phyloP scores from a whole-genome alignment of 495 filamentous ascomycete genomes.

The Evansstolkia leycettana region DNA sequence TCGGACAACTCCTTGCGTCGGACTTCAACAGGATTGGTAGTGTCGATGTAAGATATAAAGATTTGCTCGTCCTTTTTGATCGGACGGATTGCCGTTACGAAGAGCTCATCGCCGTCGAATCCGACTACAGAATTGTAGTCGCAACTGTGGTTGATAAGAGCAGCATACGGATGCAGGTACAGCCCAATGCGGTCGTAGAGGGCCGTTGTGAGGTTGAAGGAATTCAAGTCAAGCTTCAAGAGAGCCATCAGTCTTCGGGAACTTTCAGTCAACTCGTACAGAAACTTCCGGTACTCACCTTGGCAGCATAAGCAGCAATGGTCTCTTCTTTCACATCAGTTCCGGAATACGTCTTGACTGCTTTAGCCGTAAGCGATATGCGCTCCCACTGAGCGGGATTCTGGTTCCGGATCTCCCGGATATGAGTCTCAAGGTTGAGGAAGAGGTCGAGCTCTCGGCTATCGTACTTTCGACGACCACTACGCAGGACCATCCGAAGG shows the following conservation, averaged over 20 bases:
- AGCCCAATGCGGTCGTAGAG: constrained; percentile 49
- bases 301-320: constrained; percentile 29
- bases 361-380: constrained; percentile 40
- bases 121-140: constrained; percentile 52
- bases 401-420: constrained; percentile 24
- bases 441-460: constrained; percentile 28
- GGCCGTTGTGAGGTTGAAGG: constrained; percentile 46
- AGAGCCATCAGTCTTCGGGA: background rate
- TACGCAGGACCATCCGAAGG: constrained; percentile 37
- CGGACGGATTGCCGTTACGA: constrained; percentile 29
- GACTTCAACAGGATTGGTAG: constrained; percentile 32
- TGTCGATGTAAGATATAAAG: constrained; percentile 57
- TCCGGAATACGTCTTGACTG: constrained; percentile 38
- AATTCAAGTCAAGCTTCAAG: constrained; percentile 40
- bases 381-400: constrained; percentile 29
- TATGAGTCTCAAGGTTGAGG: constrained; percentile 34
- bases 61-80: constrained; percentile 49
- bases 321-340: constrained; percentile 25
- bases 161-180: constrained; percentile 44
- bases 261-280: background rate
- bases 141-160: constrained; percentile 60
- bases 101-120: constrained; percentile 42
- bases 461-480: constrained; percentile 18
- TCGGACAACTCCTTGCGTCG: constrained; percentile 40
- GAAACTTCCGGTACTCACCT: constrained; percentile 18